These are phyloP conservation scores for Sonneratia alba DNA, from an alignment of 345 rosid genomes.

Conservation along the genomic window DNA sequence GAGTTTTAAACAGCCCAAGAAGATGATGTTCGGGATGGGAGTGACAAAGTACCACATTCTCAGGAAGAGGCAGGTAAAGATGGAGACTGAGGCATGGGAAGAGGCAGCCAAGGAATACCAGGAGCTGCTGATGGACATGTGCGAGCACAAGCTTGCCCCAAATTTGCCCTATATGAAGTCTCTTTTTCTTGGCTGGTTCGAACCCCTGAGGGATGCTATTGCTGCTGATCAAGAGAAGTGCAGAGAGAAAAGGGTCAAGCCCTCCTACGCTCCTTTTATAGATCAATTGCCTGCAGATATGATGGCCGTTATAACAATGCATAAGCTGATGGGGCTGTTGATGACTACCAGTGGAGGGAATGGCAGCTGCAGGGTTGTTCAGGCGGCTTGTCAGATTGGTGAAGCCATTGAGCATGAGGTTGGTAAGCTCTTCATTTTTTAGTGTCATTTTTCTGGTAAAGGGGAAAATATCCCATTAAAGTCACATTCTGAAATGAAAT, in stretches of 20 bases:
- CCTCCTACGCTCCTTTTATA: constrained; percentile 41
- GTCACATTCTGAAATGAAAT: background rate
- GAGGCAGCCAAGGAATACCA: constrained; percentile 76
- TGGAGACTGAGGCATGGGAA: constrained; percentile 96
- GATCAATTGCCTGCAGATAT: constrained; percentile 58
- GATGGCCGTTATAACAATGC: constrained; percentile 97
- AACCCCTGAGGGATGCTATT: constrained; percentile 77
- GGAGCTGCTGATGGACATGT: constrained; percentile 78
- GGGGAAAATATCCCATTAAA: background rate
- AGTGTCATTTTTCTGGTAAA: background rate
- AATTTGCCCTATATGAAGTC: constrained; percentile 84
- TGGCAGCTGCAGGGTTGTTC: constrained; percentile 61
- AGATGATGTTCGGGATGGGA: constrained; percentile 47
- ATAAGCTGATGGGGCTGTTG: constrained; percentile 77
- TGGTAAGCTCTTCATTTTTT: constrained; percentile 3
- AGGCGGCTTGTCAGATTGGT: constrained; percentile 71
- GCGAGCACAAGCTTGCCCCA: constrained; percentile 93
- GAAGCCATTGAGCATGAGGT: constrained; percentile 98
- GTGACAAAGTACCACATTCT: constrained; percentile 36
- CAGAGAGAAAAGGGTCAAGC: constrained; percentile 22
- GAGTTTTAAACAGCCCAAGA: constrained; percentile 28
- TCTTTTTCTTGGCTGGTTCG: constrained; percentile 90
- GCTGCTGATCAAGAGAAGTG: constrained; percentile 54
- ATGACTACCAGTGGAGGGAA: constrained; percentile 49
- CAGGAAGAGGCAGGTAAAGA: constrained; percentile 58